Evolutionary conservation across 108 stramenopile species (phyloP), one percentile per base, ranked within the genome.

Genomic region (Poteriospumella lacustris): DNA sequence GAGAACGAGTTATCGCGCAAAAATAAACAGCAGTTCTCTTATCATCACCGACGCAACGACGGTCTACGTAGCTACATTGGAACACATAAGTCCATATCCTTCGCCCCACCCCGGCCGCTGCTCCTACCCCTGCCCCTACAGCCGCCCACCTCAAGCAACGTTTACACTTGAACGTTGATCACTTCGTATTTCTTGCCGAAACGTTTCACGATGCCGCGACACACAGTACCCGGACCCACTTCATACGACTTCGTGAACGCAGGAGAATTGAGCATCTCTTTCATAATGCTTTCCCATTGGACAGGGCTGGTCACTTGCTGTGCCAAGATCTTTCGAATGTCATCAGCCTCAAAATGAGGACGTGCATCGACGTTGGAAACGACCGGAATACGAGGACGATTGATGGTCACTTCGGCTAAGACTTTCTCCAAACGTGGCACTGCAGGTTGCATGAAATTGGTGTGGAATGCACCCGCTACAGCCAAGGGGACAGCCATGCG

Each of bases 401-500:
- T 88, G 70, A 97, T 86, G 58, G 94, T 92, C 56, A 94, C 88
- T 42, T 85, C 93, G 42, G 83, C 84, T 52, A 97, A 83, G 19
- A 94, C 93, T 42, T 90, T 82, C 67, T 91, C 91, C 80, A 97
- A 87, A 42, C 90, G 78, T 9, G 86, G 78, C 59, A 97, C 95
- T 36, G 96, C 96, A 56, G 95, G 92, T 15, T 89, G 86, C 96
- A 97, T 97, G 80, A 95, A 97, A 59, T 93, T 90, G 38, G 96
- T 97, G 84, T 97, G 96, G 88, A 97, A 97, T 24, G 96, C 96
- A 28, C 96, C 96, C 28, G 96, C 96, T 39, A 97, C 96, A 56
- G 95, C 93, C 26, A 97, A 87, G 76, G 92, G 92, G 52, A 97
- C 96, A 12, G 95, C 94, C 96, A 97, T 97, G 36, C 96, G 89